Base-by-base conservation (phyloP, 805 yeast genomes). In the Candida piceae region DNA sequence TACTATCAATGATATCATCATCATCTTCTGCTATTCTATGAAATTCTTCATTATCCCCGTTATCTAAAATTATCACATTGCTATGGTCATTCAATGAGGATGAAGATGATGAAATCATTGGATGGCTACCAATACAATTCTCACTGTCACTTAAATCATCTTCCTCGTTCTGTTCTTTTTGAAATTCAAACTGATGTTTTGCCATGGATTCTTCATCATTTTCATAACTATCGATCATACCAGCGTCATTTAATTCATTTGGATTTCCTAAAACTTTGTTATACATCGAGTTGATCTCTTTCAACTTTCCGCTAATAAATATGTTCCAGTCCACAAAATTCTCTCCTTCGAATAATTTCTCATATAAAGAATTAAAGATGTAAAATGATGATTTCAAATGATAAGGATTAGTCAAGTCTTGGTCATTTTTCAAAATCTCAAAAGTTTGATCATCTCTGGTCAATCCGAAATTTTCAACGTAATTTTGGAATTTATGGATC, bases 261-360 rank as follows among this genome's bases (percentile, higher is more conserved):
- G 63, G 63, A 38, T 76, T 74, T 4, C 80, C 81, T 21, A 75
- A 54, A 3, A 75, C 78, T 19, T 72, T 77, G 52, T 74, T 75
- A 49, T 75, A 74, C 57, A 74, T 67, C 35, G 74, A 75, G 41
- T 78, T 63, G 9, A 78, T 72, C 36, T 72, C 72, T 34, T 72
- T 62, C 30, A 75, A 54, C 15, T 70, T 61, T 8, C 67, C 72
- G 31, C 66, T 64, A 17, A 73, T 70, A 53, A 72, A 75, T 58
- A 69, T 66, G 23, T 64, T 66, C 81, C 81, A 75, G 16, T 45
- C 39, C 12, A 50, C 31, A 34, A 60, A 59, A 27, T 42, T 39
- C 1, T 48, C 34, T 27, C 45, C 34, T 26, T 46, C 51, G 34
- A 57, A 60, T n/a, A 60, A 41, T 29, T 57, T 51, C 31, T 52